Evolutionary conservation across 495 filamentous ascomycete genomes (phyloP), one percentile per base, ranked within the genome.

Genomic region (Opeltia flavorubescens): DNA sequence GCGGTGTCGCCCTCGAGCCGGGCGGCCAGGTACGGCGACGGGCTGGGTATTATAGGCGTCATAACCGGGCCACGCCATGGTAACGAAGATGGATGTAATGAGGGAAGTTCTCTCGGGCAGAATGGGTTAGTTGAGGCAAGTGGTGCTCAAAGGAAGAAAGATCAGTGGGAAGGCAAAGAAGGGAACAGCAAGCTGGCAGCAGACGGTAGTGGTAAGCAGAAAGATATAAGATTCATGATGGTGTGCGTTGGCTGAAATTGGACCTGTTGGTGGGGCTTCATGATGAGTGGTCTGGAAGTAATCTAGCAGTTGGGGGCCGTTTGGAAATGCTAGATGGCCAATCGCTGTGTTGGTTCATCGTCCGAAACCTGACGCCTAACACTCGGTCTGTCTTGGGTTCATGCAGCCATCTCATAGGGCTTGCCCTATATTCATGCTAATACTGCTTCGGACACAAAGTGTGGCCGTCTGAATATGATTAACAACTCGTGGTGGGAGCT

Each of bases 1-100:
- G 3, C 55, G 48, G 17, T 4, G 36, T 21, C 50, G 46, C 13
- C 29, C 27, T 29, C 50, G 45, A 12, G 21, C 36, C 2, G 46
- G 45, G 3, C 50, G 50, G 29, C 24, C 38, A 20, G 35, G 29
- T 4, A 56, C 23, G 5, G 43, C 20, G 17, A 56, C 51, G 17
- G 54, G 54, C 5, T 5, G 17, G 24, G 12, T 36, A 21, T 44
- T 28, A n/a, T 11, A 30, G 1, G 21, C 21, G 21, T 44, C 42
- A 44, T 34, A 43, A 1, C 36, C 47, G 4, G 39, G 47, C 47
- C 47, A 49, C 4, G 27, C 18, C 47, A 49, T 49, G 47, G 9
- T 41, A 21, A 20, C 20, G 18, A 41, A 21, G 18, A 21, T 41
- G 7, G 38, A n/a, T n/a, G n/a, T n/a, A 41, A 21, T 35, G 8